Percentiles rank a stretch among this genome's conserved stretches.
Conservation (phyloP, 495 filamentous ascomycete species). For the Clavariopsis aquatica region DNA sequence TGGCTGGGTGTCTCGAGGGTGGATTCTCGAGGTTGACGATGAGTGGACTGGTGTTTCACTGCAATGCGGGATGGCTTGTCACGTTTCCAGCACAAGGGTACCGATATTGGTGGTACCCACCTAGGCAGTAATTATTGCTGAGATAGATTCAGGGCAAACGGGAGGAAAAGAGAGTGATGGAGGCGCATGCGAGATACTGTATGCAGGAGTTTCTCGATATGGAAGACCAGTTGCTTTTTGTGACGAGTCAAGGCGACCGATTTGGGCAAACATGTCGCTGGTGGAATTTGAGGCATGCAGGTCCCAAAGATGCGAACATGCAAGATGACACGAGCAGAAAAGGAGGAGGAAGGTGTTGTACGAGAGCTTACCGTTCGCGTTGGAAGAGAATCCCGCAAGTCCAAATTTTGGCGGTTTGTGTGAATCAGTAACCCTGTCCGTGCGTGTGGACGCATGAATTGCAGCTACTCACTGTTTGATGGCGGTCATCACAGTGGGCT, state of each 20-base stretch:
- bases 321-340: conserved; percentile 9
- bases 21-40: background rate
- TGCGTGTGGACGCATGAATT: conserved; percentile 5
- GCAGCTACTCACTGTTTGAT: conserved; percentile 1
- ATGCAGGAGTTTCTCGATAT: conserved; percentile 21
- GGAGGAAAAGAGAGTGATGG: background rate
- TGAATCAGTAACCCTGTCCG: conserved; percentile 19
- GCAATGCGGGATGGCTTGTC: conserved; percentile 19
- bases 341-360: background rate
- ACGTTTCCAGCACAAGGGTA: conserved; percentile 23
- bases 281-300: conserved; percentile 3
- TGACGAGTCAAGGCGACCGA: conserved; percentile 8
- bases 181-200: conserved; percentile 21
- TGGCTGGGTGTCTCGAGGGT: background rate
- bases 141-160: background rate
- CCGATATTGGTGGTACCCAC: background rate
- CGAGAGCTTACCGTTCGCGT: background rate
- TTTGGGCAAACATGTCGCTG: conserved; percentile 8
- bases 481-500: conserved; percentile 21
- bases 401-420: conserved; percentile 1
- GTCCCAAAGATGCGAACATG: background rate
- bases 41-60: conserved; percentile 35
- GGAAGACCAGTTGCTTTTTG: conserved; percentile 21
- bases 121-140: background rate
- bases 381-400: background rate